Percentiles rank a stretch among this genome's conserved stretches.
Evolutionary conservation across 306 rosid genomes (phyloP).

Genomic region (Cyamopsis tetragonoloba): DNA sequence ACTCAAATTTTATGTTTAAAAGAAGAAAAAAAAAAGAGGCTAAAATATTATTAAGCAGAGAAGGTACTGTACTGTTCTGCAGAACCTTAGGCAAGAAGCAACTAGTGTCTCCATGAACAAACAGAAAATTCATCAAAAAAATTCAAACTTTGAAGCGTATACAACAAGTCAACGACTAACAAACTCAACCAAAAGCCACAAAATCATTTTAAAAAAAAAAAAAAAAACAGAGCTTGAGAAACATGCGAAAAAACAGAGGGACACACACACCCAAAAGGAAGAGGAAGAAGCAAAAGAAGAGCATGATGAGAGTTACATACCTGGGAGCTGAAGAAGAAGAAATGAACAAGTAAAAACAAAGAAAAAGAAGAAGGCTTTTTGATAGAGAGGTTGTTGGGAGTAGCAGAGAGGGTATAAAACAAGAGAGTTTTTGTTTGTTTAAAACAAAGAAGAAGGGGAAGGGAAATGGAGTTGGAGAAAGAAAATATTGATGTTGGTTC

Average conservation of each 20-base stretch:
- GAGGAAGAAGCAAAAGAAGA: neutral
- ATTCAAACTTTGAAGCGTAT: neutral
- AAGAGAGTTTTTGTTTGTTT: neutral
- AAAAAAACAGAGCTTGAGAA: too few species aligned
- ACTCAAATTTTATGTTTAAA: neutral
- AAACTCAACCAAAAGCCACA: neutral
- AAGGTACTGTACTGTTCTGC: neutral
- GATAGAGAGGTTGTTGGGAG: neutral
- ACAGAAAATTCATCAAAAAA: neutral
- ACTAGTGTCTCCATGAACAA: neutral
- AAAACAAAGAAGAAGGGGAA: conserved; percentile 4
- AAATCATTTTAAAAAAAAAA: too few species aligned
- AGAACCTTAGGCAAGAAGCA: neutral
- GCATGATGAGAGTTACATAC: neutral
- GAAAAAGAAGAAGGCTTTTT: neutral
- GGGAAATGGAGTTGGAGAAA: too few species aligned
- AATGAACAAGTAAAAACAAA: neutral
- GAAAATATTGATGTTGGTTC: too few species aligned
- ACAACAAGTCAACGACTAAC: neutral
- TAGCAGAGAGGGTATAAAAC: neutral
- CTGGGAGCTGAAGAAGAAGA: neutral
- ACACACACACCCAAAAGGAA: neutral
- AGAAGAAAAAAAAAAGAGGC: neutral
- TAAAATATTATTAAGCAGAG: neutral
- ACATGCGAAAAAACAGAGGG: neutral